Base-by-base conservation (phyloP, 1,284 basidiomycete genomes). In the Ustilago bromivora region DNA sequence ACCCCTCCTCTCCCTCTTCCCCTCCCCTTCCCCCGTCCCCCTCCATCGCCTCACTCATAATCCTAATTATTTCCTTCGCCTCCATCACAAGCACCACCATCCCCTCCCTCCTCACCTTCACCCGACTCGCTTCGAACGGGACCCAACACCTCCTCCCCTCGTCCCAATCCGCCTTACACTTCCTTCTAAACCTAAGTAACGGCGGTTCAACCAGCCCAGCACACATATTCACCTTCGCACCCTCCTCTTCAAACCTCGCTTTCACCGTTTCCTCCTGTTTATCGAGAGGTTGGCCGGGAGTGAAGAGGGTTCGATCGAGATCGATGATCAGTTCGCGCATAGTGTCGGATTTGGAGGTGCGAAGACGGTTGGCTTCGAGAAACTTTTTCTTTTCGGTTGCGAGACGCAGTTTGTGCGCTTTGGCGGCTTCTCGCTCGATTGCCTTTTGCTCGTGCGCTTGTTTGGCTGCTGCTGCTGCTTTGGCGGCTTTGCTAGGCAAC, bases 251-350 rank as follows among this genome's bases (percentile, higher is more conserved):
- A 31, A 71, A 59, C 6, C 76, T 54, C 0, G 71, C 55, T 40
- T 40, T 52, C 31, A 78, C 55, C 51, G 71, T 52, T 2, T 62
- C 61, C 31, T 71, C 31, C 19, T 41, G 57, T 3, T 46, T 32
- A 0, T 56, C 58, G 13, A 73, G 54, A 7, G 66, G 71, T 35
- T 66, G 67, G 1, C 69, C 70, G 0, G 74, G 31, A 12, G 53
- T 47, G 46, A 75, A 74, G 0, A 79, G 58, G 36, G 57, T 57
- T 2, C 68, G 63, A 34, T 79, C 78, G 9, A 79, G 57, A 52
- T 76, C 74, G 40, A 76, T 54, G 23, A 76, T 71, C 38, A 79
- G 53, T 56, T 79, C 78, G 41, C 60, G 66, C 65, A 79, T 76
- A 31, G 78, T 79, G 10, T 79, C 78, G 8, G 62, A 23, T 53